A percentile compares a stretch with the other conserved stretches of the same genome.
Conservation (phyloP, 495 filamentous ascomycete genomes). For the Hypoxylon perforatum region DNA sequence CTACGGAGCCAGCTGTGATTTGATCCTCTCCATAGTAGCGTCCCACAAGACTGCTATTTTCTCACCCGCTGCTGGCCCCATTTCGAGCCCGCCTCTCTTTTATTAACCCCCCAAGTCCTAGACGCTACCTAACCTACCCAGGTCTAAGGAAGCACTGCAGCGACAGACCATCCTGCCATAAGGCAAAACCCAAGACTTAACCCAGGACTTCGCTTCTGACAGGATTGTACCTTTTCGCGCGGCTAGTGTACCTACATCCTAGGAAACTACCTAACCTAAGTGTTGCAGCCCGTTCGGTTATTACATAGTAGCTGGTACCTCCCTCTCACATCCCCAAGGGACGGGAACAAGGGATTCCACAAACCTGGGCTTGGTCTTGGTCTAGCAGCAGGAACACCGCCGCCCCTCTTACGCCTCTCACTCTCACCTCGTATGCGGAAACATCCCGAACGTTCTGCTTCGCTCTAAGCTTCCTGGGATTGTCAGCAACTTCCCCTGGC, state of each 20-base stretch:
- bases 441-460: slow-evolving; percentile 11
- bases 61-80: slow-evolving; percentile 28
- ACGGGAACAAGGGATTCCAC: slow-evolving; percentile 23
- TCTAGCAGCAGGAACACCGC: slow-evolving; percentile 8
- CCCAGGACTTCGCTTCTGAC: slow-evolving; percentile 18
- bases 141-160: slow-evolving; percentile 28
- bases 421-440: slow-evolving; percentile 16
- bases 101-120: slow-evolving; percentile 41
- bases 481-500: slow-evolving; percentile 34
- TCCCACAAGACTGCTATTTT: slow-evolving; percentile 38
- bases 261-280: slow-evolving; percentile 14
- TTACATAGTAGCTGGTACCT: too few relatives aligned
- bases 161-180: not conserved
- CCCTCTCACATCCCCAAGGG: too few relatives aligned
- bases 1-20: slow-evolving; percentile 25
- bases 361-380: not conserved
- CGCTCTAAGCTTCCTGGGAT: slow-evolving; percentile 12
- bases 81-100: slow-evolving; percentile 32
- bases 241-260: not conserved
- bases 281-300: not conserved
- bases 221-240: slow-evolving; percentile 14
- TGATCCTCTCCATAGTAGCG: slow-evolving; percentile 28
- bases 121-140: not conserved
- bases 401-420: slow-evolving; percentile 2
- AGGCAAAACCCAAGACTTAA: not conserved